Percentiles rank a stretch among this genome's conserved stretches.
Evolutionary conservation across 495 filamentous ascomycete genomes (phyloP).

Genomic region (Aspergillus ellipticus): DNA sequence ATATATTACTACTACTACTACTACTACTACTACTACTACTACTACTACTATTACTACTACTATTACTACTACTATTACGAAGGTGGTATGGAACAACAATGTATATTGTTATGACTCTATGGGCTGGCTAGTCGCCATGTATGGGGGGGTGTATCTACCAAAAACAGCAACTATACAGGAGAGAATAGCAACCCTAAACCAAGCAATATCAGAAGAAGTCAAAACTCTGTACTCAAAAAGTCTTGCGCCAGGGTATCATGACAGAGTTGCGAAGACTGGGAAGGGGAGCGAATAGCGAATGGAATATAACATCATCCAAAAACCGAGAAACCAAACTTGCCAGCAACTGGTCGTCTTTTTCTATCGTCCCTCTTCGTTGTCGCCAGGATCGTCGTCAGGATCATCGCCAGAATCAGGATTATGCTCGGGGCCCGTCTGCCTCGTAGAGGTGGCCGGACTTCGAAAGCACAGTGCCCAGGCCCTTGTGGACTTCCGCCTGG

Average conservation of each 20-base stretch:
- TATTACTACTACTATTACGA: too few species aligned
- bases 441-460: slow-evolving; percentile 70
- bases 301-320: slow-evolving; percentile 8
- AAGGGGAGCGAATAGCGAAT: slow-evolving; percentile 8
- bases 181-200: slow-evolving; percentile 4
- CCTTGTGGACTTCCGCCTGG: slow-evolving; percentile 83
- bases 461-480: slow-evolving; percentile 78
- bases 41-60: too few species aligned
- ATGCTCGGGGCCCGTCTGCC: slow-evolving; percentile 51
- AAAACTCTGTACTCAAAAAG: slow-evolving; percentile 17
- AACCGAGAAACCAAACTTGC: not conserved
- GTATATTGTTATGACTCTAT: not conserved
- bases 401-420: not conserved
- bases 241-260: slow-evolving; percentile 42
- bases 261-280: slow-evolving; percentile 16
- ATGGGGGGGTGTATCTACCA: not conserved
- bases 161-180: not conserved
- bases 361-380: too few species aligned
- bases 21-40: too few species aligned
- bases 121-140: not conserved
- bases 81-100: not conserved
- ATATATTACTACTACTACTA: not conserved
- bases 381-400: too few species aligned
- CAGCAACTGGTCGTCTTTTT: not conserved
- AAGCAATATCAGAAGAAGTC: slow-evolving; percentile 16